Conservation (phyloP, 2,329 filamentous ascomycete genomes). For the Alternaria metachromatica region DNA sequence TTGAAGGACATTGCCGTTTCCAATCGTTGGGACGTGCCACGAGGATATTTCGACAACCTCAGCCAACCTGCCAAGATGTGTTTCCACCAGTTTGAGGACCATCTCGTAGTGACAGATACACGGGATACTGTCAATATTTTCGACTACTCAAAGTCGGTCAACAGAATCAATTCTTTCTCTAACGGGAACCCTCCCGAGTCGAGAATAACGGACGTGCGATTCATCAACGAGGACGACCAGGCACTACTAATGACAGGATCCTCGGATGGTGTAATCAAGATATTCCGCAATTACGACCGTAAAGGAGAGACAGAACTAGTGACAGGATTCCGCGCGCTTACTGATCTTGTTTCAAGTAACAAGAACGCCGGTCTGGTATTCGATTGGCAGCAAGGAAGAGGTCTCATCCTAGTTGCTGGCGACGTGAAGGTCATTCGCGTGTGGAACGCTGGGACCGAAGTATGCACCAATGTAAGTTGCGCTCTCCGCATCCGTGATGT, state of each 20-base stretch:
- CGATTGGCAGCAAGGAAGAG: slow-evolving; percentile 98
- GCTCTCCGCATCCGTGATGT: neutral
- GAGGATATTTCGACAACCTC: slow-evolving; percentile 85
- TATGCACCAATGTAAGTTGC: slow-evolving; percentile 74
- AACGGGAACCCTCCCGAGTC: slow-evolving; percentile 93
- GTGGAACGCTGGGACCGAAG: slow-evolving; percentile 93
- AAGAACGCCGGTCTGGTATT: slow-evolving; percentile 95
- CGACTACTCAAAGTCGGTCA: slow-evolving; percentile 69
- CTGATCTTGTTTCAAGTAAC: slow-evolving; percentile 91
- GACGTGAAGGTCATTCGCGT: slow-evolving; percentile 95
- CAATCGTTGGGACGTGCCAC: slow-evolving; percentile 84
- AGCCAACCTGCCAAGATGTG: slow-evolving; percentile 91
- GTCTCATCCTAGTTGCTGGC: slow-evolving; percentile 91
- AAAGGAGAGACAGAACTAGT: slow-evolving; percentile 80
- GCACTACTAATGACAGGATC: slow-evolving; percentile 94
- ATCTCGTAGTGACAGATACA: slow-evolving; percentile 91
- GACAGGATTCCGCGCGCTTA: slow-evolving; percentile 88
- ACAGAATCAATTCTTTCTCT: slow-evolving; percentile 85
- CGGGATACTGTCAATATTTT: slow-evolving; percentile 87
- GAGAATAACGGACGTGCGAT: slow-evolving; percentile 91
- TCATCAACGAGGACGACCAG: slow-evolving; percentile 98
- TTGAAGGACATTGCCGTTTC: slow-evolving; percentile 87
- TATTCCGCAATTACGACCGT: slow-evolving; percentile 91
- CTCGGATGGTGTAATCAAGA: slow-evolving; percentile 90
- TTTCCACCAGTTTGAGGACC: slow-evolving; percentile 97